A percentile compares a stretch with the other conserved stretches of the same genome.
Evolutionary conservation across 129 eudicot species (phyloP).

Genomic region (Chrysanthemum seticuspe): DNA sequence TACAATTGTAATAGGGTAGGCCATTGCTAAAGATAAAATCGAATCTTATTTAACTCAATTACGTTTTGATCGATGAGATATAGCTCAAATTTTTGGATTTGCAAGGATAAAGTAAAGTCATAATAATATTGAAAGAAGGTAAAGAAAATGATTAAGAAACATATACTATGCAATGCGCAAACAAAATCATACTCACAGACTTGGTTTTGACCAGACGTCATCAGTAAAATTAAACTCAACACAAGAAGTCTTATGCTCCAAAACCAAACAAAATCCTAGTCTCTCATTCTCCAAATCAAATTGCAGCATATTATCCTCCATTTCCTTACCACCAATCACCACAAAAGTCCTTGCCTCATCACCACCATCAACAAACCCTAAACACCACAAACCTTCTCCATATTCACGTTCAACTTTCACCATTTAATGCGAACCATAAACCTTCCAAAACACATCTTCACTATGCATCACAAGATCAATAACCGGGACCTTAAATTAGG

Average conservation of each 20-base stretch:
- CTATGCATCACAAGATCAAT: constrained; percentile 46
- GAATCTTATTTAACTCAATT: too few species aligned
- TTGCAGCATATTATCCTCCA: constrained; percentile 58
- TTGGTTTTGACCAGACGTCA: background rate
- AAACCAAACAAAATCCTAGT: constrained; percentile 49
- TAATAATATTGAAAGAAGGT: too few species aligned
- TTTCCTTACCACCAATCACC: constrained; percentile 47
- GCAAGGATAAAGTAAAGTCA: too few species aligned
- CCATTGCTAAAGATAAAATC: too few species aligned
- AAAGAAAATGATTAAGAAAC: too few species aligned
- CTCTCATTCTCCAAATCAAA: constrained; percentile 42
- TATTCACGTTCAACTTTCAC: constrained; percentile 24
- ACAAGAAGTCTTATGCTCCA: constrained; percentile 41
- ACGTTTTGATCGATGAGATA: too few species aligned
- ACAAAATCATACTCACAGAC: background rate
- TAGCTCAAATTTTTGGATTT: too few species aligned
- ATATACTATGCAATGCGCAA: background rate
- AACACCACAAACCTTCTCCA: background rate
- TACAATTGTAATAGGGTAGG: too few species aligned
- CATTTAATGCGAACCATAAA: constrained; percentile 50
- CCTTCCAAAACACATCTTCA: constrained; percentile 47
- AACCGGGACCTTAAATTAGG: constrained; percentile 39
- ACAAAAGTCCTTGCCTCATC: constrained; percentile 22
- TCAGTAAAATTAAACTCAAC: constrained; percentile 33
- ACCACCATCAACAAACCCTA: too few species aligned